Percentiles rank a stretch among this genome's conserved stretches.
phyloP scores from a whole-genome alignment of 345 rosid genomes.

The Corchorus capsularis region DNA sequence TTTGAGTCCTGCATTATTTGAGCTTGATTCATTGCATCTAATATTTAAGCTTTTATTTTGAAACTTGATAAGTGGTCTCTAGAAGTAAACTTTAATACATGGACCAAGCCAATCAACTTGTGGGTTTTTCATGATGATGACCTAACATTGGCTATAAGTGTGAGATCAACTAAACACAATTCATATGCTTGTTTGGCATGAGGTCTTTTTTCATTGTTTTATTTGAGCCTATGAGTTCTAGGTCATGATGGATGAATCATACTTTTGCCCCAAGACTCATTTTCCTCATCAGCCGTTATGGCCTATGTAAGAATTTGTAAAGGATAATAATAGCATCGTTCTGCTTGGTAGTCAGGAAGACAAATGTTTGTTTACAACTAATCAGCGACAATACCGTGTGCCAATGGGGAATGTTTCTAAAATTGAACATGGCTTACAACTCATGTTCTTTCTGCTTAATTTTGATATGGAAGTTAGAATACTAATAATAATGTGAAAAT shows the following conservation, averaged over 20 bases:
- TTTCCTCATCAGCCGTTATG: not conserved
- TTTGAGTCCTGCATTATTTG: not conserved
- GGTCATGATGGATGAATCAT: not conserved
- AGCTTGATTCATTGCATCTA: not conserved
- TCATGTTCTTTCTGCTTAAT: not conserved
- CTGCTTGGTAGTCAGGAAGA: not conserved
- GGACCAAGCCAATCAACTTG: too few species aligned
- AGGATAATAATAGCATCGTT: not conserved
- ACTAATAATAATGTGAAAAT: not conserved
- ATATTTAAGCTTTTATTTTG: not conserved
- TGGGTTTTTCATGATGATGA: too few species aligned
- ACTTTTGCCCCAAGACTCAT: not conserved
- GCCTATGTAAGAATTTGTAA: not conserved
- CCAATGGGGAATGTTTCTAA: not conserved
- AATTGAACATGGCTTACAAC: not conserved
- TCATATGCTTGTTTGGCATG: not conserved
- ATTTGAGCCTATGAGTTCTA: not conserved
- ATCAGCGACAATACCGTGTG: not conserved
- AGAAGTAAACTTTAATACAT: too few species aligned
- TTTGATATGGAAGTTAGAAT: conserved; percentile 3
- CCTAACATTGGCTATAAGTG: too few species aligned
- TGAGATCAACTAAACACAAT: not conserved
- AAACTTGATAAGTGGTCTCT: not conserved
- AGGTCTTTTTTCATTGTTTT: not conserved
- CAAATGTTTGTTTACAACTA: not conserved